Conservation (phyloP, 768 basidiomycete species). For the Trametes coccinea region DNA sequence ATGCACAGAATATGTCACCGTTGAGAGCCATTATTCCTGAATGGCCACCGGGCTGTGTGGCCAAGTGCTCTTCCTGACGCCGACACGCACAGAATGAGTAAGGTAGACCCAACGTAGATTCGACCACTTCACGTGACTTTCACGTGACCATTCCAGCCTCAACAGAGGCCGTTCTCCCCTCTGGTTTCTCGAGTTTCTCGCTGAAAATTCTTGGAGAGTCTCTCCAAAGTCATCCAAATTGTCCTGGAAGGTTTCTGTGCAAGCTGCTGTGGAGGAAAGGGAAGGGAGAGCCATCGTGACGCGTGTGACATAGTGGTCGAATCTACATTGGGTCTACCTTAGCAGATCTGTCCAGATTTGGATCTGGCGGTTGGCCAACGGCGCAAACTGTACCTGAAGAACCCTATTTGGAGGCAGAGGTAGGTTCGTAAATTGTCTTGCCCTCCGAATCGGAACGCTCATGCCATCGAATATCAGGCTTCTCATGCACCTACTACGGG, state of each 20-base stretch:
- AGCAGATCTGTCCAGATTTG: constrained; percentile 1
- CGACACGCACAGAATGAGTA: constrained; percentile 4
- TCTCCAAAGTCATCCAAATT: too few relatives aligned
- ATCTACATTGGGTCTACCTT: too few relatives aligned
- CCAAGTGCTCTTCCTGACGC: constrained; percentile 1
- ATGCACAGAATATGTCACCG: constrained; percentile 10
- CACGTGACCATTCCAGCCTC: too few relatives aligned
- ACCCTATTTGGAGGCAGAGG: neutral
- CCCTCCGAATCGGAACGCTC: constrained; percentile 20
- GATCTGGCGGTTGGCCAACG: neutral
- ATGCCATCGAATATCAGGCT: constrained; percentile 13
- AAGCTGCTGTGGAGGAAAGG: too few relatives aligned
- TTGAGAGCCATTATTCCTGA: neutral
- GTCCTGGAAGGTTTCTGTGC: too few relatives aligned
- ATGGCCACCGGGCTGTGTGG: constrained; percentile 15
- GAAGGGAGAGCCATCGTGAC: too few relatives aligned
- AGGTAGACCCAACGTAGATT: too few relatives aligned
- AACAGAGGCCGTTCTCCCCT: too few relatives aligned
- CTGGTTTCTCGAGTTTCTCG: too few relatives aligned
- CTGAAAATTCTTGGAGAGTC: too few relatives aligned
- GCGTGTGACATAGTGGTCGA: too few relatives aligned
- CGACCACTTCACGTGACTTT: too few relatives aligned
- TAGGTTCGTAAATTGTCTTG: constrained; percentile 7
- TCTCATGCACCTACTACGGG: neutral
- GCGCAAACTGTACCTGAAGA: constrained; percentile 15